phyloP scores from a whole-genome alignment of 345 rosid species.

The Theobroma cacao region DNA sequence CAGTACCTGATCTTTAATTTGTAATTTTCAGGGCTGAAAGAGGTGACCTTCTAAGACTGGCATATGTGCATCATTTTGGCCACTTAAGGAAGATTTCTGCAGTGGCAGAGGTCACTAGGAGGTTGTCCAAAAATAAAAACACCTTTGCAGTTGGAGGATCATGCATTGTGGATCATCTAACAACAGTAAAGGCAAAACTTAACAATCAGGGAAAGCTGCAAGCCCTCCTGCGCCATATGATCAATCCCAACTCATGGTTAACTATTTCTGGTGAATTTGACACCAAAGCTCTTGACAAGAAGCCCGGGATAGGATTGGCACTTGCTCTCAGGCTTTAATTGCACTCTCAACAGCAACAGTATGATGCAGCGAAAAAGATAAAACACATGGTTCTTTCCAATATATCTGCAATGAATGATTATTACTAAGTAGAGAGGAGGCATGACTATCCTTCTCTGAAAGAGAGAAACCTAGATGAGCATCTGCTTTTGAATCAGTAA shows the following conservation, averaged over 20 bases:
- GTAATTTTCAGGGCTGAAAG: constrained; percentile 17
- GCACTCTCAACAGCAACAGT: background rate
- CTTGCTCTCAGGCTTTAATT: constrained; percentile 1
- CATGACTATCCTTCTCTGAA: background rate
- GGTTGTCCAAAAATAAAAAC: constrained; percentile 16
- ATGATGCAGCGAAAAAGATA: background rate
- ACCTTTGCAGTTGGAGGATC: constrained; percentile 16
- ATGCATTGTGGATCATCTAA: constrained; percentile 14
- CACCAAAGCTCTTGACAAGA: constrained; percentile 8
- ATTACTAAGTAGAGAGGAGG: background rate
- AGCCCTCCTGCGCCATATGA: constrained; percentile 1
- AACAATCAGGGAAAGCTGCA: constrained; percentile 20
- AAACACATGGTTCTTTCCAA: background rate
- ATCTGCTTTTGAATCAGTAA: background rate
- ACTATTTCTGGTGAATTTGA: constrained; percentile 18
- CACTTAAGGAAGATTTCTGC: constrained; percentile 11
- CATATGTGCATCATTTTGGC: constrained; percentile 14
- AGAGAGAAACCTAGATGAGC: background rate
- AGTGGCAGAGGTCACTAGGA: constrained; percentile 20
- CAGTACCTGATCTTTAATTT: background rate
- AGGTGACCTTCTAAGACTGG: constrained; percentile 15
- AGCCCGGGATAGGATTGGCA: constrained; percentile 19
- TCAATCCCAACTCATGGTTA: background rate
- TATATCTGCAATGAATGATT: background rate
- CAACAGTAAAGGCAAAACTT: constrained; percentile 11